Percentiles rank a stretch among this genome's conserved stretches.
These are phyloP conservation scores for Aspergillus novoparasiticus DNA, from an alignment of 2,329 filamentous ascomycete species.

Conservation along the genomic window DNA sequence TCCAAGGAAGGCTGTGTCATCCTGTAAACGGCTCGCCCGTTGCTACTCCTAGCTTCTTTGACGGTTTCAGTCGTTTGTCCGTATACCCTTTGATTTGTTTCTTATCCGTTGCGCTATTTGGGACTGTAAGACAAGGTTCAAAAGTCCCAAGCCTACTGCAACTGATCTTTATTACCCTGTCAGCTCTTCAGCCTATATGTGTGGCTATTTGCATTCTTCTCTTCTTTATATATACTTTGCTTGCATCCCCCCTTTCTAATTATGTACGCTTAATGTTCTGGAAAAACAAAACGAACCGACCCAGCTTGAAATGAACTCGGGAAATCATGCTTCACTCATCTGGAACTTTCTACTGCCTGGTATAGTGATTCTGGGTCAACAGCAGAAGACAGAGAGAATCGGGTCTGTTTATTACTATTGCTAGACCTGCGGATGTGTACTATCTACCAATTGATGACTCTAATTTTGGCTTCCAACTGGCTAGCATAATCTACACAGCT, in stretches of 20 bases:
- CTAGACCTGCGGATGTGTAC: constrained; percentile 5
- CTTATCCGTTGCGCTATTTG: not conserved
- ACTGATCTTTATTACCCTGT: constrained; percentile 4
- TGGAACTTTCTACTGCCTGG: not conserved
- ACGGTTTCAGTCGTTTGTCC: constrained; percentile 11
- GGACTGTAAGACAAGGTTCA: not conserved
- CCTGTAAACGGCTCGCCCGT: constrained; percentile 26
- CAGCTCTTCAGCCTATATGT: constrained; percentile 17
- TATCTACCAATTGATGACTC: constrained; percentile 2
- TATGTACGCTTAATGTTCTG: constrained; percentile 19
- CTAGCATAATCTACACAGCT: not conserved
- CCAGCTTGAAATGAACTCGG: not conserved
- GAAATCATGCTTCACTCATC: not conserved
- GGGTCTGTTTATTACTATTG: not conserved
- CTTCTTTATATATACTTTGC: constrained; percentile 24
- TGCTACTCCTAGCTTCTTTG: not conserved
- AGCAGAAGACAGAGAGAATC: not conserved
- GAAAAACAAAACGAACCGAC: not conserved
- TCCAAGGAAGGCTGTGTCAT: constrained; percentile 39
- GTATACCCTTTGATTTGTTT: constrained; percentile 20
- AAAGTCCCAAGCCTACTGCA: not conserved
- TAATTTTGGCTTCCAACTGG: not conserved
- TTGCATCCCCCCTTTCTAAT: constrained; percentile 9
- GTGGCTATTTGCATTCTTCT: constrained; percentile 9
- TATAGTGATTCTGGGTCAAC: not conserved